Base-by-base conservation (phyloP, 768 basidiomycete genomes). In the Pisolithus tinctorius region DNA sequence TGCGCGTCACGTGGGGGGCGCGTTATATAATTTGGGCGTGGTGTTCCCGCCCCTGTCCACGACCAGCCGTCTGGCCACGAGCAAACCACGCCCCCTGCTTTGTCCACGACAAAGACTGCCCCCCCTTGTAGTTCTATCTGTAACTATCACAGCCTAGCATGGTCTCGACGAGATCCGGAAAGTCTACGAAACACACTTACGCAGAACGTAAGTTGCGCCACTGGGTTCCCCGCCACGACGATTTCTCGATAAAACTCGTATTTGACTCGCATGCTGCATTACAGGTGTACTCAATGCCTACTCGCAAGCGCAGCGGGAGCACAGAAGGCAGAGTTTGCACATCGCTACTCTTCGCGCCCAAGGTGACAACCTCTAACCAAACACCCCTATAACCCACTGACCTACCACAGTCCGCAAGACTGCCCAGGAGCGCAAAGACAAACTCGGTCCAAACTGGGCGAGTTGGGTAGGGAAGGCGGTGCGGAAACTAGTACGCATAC, bases 261-360 rank as follows among this genome's bases (percentile, higher is more conserved):
- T 4, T 38, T 20, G 4, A 14, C 29, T 14, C 16, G 5, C 38
- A n/a, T 27, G 29, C 25, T 23, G n/a, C n/a, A 16, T 50, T 52
- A 13, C 49, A 79, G 77, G 78, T 47, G 76, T 80, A 23, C 66
- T 79, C 14, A 64, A 70, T 20, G 77, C 78, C 16, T 69, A 76
- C 44, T 67, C 71, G 13, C 70, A 71, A 13, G 52, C 74, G 30
- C 75, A 77, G 55, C 69, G 68, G 50, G 73, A 75, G 20, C 74
- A 76, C 50, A 73, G 67, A 58, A 74, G 69, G 45, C 70, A 73
- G 55, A 63, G 69, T 14, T 59, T 80, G 6, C 76, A 78, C 58
- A 53, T 73, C 13, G 74, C 76, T 20, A 73, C 74, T 4, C 57
- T 80, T 14, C 63, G 74, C 23, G 74, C 76, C 31, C 76, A 78